Base-by-base conservation (phyloP, 2,329 filamentous ascomycete species). In the Emergomyces pasteurianus region DNA sequence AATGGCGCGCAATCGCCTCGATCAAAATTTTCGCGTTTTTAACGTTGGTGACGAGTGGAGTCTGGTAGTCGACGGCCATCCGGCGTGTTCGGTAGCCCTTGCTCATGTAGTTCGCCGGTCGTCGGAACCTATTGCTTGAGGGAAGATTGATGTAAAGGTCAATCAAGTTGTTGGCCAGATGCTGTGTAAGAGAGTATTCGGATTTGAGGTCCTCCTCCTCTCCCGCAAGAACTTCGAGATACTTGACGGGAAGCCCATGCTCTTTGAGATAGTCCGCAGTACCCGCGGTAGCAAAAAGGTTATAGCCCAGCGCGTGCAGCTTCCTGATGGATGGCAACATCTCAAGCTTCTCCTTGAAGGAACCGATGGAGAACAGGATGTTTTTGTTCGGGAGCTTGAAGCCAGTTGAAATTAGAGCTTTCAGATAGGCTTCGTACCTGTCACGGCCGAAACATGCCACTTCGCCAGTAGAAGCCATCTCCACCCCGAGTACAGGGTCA, bases 391-490 rank as follows among this genome's bases (percentile, higher is more conserved):
- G 94, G 49, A 99, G 84, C 75, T 89, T 92, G 83, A 99, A 99
- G 53, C 94, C 94, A 59, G 94, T 97, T 1, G 94, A 95, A 67
- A 99, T 85, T 61, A 99, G 80, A 59, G 90, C 94, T 80, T 99
- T 99, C 69, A 99, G 83, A 74, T 99, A 99, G 21, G 94, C 94
- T 76, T 99, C 94, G 72, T 95, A 96, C 77, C 96, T 96, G 76
- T 96, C 91, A 64, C 86, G 83, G 72, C 94, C 94, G 70, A 99
- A 99, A 72, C 88, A 96, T 67, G 94, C 94, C 68, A 99, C 94
- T 77, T 99, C 94, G 75, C 94, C 94, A 63, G 94, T 99, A 4
- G 94, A 97, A 21, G 94, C 94, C 94, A 99, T 99, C 78, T 99
- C 94, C 7, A 99, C 94, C 77, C 94, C 94, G 63, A 96, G 83